Conservation (phyloP, 2,329 filamentous ascomycete species). For the Metarhizium brunneum region DNA sequence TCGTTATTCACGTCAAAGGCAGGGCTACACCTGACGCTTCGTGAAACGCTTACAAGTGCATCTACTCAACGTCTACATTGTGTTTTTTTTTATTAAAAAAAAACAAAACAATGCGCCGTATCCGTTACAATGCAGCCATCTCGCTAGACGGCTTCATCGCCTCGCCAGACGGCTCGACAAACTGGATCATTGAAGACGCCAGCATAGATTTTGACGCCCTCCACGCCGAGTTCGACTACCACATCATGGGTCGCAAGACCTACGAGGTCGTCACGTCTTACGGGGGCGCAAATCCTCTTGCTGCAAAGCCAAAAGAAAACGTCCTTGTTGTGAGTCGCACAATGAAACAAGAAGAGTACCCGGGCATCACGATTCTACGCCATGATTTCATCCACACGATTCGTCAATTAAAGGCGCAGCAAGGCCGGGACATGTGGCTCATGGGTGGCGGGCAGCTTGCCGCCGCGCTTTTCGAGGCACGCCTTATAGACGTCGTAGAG, state of each 20-base stretch:
- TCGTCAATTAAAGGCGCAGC: constrained; percentile 10
- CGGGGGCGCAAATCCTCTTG: constrained; percentile 14
- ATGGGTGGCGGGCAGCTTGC: constrained; percentile 25
- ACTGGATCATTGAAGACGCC: constrained; percentile 22
- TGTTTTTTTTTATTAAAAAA: no score
- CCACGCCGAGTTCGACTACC: constrained; percentile 20
- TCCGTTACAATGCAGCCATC: constrained; percentile 24
- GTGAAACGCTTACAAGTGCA: no score
- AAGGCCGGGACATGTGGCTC: constrained; percentile 23
- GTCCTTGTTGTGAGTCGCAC: constrained; percentile 21
- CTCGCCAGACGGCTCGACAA: constrained; percentile 16
- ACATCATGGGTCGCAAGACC: constrained; percentile 27
- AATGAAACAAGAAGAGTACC: constrained; percentile 11
- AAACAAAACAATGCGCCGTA: constrained; percentile 12
- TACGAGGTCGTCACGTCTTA: constrained; percentile 18
- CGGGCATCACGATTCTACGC: constrained; percentile 13
- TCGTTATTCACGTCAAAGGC: neutral
- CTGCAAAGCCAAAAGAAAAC: constrained; percentile 8
- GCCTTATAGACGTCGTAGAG: constrained; percentile 22
- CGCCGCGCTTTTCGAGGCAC: constrained; percentile 16
- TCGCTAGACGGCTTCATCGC: constrained; percentile 27
- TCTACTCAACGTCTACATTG: no score
- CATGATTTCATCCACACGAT: constrained; percentile 12
- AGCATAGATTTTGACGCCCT: constrained; percentile 23
- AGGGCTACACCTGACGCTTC: neutral